These are phyloP conservation scores for Penicillium griseofulvum DNA, from an alignment of 2,329 filamentous ascomycete species.

Conservation along the genomic window DNA sequence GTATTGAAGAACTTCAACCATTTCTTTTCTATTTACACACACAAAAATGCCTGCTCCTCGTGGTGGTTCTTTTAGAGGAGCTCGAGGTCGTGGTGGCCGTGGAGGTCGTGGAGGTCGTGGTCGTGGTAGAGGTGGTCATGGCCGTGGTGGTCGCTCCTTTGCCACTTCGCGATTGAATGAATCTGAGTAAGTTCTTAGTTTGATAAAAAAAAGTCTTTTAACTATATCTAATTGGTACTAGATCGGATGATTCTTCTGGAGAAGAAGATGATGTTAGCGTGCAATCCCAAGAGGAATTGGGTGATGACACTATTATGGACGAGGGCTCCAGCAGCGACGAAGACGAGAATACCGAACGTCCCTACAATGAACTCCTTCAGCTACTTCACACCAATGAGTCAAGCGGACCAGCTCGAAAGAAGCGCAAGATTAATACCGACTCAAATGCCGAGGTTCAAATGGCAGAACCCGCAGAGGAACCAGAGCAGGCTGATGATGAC, in stretches of 20 bases:
- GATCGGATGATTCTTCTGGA: conserved; percentile 30
- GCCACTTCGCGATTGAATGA: conserved; percentile 40
- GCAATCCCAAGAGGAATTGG: conserved; percentile 38
- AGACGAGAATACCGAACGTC: conserved; percentile 39
- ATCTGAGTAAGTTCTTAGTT: conserved; percentile 33
- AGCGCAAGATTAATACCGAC: conserved; percentile 50
- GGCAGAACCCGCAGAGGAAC: conserved; percentile 19
- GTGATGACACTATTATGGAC: conserved; percentile 41
- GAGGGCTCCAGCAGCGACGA: conserved; percentile 42
- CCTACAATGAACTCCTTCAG: conserved; percentile 59
- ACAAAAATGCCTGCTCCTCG: conserved; percentile 32
- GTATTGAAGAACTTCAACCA: neutral
- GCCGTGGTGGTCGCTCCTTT: conserved; percentile 23
- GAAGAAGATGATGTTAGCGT: conserved; percentile 41
- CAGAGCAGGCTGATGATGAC: conserved; percentile 39
- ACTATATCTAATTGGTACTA: conserved; percentile 18
- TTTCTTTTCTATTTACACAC: neutral
- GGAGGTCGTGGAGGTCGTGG: conserved; percentile 66
- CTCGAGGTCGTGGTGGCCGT: conserved; percentile 58
- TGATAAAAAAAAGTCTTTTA: neutral
- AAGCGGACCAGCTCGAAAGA: conserved; percentile 50
- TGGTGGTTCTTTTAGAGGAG: conserved; percentile 22
- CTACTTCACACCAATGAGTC: conserved; percentile 49
- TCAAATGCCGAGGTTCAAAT: conserved; percentile 24
- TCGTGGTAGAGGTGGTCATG: conserved; percentile 30